A percentile compares a stretch with the other conserved stretches of the same genome.
These are phyloP conservation scores for Aspergillus uvarum DNA, from an alignment of 2,329 filamentous ascomycete species.

Conservation along the genomic window DNA sequence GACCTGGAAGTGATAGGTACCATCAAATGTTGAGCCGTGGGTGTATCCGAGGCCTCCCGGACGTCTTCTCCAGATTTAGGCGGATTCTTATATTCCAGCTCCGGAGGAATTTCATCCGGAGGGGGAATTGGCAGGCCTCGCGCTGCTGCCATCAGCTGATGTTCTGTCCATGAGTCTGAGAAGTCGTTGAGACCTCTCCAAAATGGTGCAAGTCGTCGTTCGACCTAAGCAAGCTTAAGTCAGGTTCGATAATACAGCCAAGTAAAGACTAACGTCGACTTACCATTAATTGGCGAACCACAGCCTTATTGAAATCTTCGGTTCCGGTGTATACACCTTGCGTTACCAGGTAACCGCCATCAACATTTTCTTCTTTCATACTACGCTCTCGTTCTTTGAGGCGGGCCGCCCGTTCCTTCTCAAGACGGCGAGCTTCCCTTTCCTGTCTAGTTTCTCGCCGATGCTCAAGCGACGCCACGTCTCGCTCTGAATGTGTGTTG, in stretches of 20 bases:
- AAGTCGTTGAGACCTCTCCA: constrained; percentile 93
- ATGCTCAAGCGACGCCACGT: constrained; percentile 53
- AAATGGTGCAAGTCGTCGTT: constrained; percentile 87
- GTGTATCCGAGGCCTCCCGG: constrained; percentile 52
- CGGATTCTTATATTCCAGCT: constrained; percentile 58
- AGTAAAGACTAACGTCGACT: constrained; percentile 6
- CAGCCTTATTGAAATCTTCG: constrained; percentile 88
- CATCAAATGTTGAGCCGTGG: constrained; percentile 69
- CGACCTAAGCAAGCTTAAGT: constrained; percentile 65
- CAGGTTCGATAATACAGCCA: constrained; percentile 14
- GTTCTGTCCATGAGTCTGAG: constrained; percentile 83
- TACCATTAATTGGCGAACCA: constrained; percentile 90
- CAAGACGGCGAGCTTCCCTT: constrained; percentile 78
- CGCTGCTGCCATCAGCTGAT: constrained; percentile 89
- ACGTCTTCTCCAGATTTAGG: constrained; percentile 43
- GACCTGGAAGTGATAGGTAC: constrained; percentile 77
- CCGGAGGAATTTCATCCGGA: constrained; percentile 76
- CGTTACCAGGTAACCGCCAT: constrained; percentile 92
- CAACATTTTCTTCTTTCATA: constrained; percentile 85
- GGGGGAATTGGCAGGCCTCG: constrained; percentile 80
- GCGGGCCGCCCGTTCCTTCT: constrained; percentile 73
- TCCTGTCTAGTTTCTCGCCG: constrained; percentile 89
- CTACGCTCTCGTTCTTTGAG: constrained; percentile 86
- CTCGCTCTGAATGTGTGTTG: constrained; percentile 50
- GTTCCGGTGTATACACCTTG: constrained; percentile 87